Base-by-base conservation (phyloP, 192 early-diverging fungal species). In the Thoreauomyces humboldtii region DNA sequence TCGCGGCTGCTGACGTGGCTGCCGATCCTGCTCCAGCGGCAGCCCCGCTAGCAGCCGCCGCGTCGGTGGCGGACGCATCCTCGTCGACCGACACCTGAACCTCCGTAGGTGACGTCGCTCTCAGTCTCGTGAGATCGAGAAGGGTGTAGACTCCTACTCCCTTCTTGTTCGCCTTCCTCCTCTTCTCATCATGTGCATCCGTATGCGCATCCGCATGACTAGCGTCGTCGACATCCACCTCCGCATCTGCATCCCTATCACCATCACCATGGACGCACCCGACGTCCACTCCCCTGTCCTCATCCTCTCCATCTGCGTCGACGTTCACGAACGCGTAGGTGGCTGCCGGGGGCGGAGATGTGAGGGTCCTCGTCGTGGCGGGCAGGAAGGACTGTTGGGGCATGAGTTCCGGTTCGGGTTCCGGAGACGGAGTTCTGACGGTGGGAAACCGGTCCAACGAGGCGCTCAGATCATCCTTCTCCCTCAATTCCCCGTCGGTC, bases 341-440 rank as follows among this genome's bases (percentile, higher is more conserved):
- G 25, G 41, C 43, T 12, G 59, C n/a, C 7, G 61, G 61, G 4
- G 44, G 46, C 22, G 61, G 61, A 24, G 46, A 51, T 15, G 27
- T 48, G 31, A 63, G 61, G 4, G 61, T 63, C 19, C 61, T 27
- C 2, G 61, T 38, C 22, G 61, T 63, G 61, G 61, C 32, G 6
- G 61, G 61, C 6, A 63, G 19, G 28, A 63, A 63, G 3, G 35
- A 37, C 33, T 57, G 34, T 2, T 15, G 19, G n/a, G 55, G 55
- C 55, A 57, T 57, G 12, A 36, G 55, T 19, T n/a, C 38, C 32
- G 35, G 55, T 24, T 41, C 38, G 38, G n/a, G n/a, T n/a, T n/a
- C n/a, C n/a, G n/a, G 44, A 46, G 14, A 17, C 44, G 44, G 44
- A 46, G 5, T 46, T 17, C 44, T 17, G 44, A 24, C 44, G 44